These are phyloP conservation scores for Cokeromyces recurvatus DNA, from an alignment of 371 early-diverging fungal genomes.

Conservation along the genomic window DNA sequence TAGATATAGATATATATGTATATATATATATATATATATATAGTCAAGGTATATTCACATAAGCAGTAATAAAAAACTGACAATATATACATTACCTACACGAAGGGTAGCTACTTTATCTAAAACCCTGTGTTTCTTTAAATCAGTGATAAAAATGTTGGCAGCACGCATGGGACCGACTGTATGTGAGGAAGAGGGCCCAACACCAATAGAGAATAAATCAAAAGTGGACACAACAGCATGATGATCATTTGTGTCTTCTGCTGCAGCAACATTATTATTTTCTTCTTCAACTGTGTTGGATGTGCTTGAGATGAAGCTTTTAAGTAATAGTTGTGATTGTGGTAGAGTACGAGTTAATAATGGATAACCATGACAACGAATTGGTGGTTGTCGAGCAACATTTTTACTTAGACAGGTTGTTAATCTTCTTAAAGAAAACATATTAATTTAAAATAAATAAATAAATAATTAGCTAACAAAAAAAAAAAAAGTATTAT, in stretches of 20 bases:
- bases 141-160: conserved; percentile 86
- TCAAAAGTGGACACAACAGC: conserved; percentile 95
- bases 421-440: conserved; percentile 7
- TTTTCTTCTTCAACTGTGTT: conserved; percentile 6
- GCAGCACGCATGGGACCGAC: conserved; percentile 97
- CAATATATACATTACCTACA: conserved; percentile 54
- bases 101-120: conserved; percentile 67
- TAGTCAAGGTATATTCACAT: too few species aligned
- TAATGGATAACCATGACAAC: not conserved
- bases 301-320: conserved; percentile 1
- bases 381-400: conserved; percentile 5
- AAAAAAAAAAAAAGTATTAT: not conserved
- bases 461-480: not conserved
- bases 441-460: conserved; percentile 8
- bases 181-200: conserved; percentile 88
- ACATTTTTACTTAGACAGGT: not conserved
- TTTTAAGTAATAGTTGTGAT: not conserved
- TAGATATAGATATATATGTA: too few species aligned
- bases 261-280: not conserved
- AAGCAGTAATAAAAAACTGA: too few species aligned
- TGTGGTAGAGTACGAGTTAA: conserved; percentile 8
- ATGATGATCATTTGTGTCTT: conserved; percentile 47
- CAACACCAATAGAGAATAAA: conserved; percentile 93
- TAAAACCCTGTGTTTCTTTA: conserved; percentile 69
- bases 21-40: too few species aligned